These are phyloP conservation scores for Clavispora phyllophila DNA, from an alignment of 805 yeast species.

Conservation along the genomic window DNA sequence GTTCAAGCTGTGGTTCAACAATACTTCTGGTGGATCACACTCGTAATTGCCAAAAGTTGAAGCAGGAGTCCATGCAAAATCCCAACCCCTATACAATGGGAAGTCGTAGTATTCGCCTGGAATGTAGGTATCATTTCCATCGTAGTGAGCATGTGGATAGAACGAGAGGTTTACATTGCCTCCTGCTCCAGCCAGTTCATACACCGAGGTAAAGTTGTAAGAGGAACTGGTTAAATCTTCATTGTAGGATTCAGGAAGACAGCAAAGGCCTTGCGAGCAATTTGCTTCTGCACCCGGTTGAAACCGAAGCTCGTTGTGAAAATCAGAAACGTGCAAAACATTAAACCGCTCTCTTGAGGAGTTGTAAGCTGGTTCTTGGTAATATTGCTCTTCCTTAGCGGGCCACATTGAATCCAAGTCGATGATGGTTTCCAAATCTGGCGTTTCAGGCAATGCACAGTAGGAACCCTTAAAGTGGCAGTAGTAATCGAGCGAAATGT, in stretches of 20 bases:
- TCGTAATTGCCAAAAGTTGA: slow-evolving; percentile 55
- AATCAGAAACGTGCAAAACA: slow-evolving; percentile 63
- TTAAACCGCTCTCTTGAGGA: slow-evolving; percentile 39
- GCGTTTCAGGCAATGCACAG: slow-evolving; percentile 52
- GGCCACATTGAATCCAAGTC: slow-evolving; percentile 35
- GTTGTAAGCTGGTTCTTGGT: slow-evolving; percentile 27
- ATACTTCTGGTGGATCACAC: slow-evolving; percentile 63
- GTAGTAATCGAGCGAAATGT: slow-evolving; percentile 42
- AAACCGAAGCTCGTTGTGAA: slow-evolving; percentile 57
- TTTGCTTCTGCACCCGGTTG: slow-evolving; percentile 54
- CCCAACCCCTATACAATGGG: slow-evolving; percentile 21
- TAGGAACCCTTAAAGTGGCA: slow-evolving; percentile 43
- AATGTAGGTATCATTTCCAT: slow-evolving; percentile 19
- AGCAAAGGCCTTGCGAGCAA: slow-evolving; percentile 54
- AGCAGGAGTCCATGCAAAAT: slow-evolving; percentile 46
- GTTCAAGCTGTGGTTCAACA: slow-evolving; percentile 54
- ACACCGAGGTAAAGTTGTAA: slow-evolving; percentile 29
- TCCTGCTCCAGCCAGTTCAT: slow-evolving; percentile 11
- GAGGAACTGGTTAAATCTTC: slow-evolving; percentile 16
- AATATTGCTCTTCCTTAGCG: slow-evolving; percentile 21
- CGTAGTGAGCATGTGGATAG: slow-evolving; percentile 29
- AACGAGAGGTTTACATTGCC: slow-evolving; percentile 18
- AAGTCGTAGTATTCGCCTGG: slow-evolving; percentile 33
- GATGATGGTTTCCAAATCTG: slow-evolving; percentile 38
- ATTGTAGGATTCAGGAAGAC: slow-evolving; percentile 48